Conservation (phyloP, 768 basidiomycete genomes). For the Amanita pallidorosea region DNA sequence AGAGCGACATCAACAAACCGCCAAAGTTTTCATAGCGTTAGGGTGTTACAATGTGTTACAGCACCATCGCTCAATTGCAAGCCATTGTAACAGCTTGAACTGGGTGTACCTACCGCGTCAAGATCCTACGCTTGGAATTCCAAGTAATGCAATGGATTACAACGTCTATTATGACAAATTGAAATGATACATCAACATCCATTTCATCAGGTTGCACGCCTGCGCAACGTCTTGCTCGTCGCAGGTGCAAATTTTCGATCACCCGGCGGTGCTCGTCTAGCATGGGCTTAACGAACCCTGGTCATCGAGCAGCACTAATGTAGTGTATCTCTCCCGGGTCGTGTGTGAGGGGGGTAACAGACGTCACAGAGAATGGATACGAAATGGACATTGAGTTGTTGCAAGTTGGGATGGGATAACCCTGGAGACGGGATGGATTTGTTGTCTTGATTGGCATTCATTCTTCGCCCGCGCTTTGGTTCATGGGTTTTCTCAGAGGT, state of each 20-base stretch:
- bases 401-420: conserved; percentile 42
- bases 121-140: no score
- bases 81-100: no score
- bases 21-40: no score
- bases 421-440: background rate
- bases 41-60: no score
- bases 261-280: conserved; percentile 32
- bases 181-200: no score
- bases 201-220: conserved; percentile 7
- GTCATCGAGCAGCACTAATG: conserved; percentile 71
- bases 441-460: background rate
- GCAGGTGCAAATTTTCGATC: conserved; percentile 1
- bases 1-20: no score
- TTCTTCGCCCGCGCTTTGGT: background rate
- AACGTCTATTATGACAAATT: no score
- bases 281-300: conserved; percentile 64
- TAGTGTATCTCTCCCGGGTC: conserved; percentile 66
- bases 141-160: no score
- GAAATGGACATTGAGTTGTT: conserved; percentile 56
- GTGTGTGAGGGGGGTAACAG: conserved; percentile 52
- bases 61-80: no score
- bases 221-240: conserved; percentile 1
- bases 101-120: no score
- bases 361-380: conserved; percentile 44
- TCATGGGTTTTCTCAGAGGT: background rate